These are phyloP conservation scores for Lobosporangium transversale DNA, from an alignment of 192 early-diverging fungal species.

Conservation along the genomic window DNA sequence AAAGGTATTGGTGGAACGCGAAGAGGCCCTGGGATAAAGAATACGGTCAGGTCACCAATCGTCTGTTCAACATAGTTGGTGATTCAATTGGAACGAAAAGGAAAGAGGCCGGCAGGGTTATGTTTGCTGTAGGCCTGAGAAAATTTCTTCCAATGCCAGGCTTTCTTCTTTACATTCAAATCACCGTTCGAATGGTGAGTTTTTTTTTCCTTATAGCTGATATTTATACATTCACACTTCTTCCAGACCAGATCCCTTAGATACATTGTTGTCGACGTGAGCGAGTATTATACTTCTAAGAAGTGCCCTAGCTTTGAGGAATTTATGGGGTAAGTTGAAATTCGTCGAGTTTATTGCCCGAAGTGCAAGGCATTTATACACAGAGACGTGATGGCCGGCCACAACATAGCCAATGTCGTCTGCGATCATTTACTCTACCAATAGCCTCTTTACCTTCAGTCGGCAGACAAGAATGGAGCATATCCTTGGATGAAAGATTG, in stretches of 20 bases:
- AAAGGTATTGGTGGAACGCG: slow-evolving; percentile 1
- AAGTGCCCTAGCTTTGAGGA: neutral
- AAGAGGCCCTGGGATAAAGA: too few relatives aligned
- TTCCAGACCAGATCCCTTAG: slow-evolving; percentile 7
- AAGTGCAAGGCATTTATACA: too few relatives aligned
- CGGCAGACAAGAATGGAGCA: too few relatives aligned
- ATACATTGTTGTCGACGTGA: slow-evolving; percentile 10
- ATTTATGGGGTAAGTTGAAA: slow-evolving; percentile 8
- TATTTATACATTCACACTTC: too few relatives aligned
- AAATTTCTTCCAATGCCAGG: neutral
- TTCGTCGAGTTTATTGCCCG: too few relatives aligned
- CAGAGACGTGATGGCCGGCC: too few relatives aligned
- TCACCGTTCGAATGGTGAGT: neutral
- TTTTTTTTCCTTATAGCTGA: too few relatives aligned
- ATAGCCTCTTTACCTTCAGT: neutral
- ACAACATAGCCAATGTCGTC: too few relatives aligned
- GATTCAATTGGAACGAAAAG: slow-evolving; percentile 2
- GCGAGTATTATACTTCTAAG: slow-evolving; percentile 9
- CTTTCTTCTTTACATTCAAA: neutral
- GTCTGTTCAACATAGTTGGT: slow-evolving; percentile 7
- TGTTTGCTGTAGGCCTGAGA: slow-evolving; percentile 19
- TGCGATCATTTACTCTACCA: neutral
- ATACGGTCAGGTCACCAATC: slow-evolving; percentile 6
- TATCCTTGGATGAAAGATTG: too few relatives aligned
- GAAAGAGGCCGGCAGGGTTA: slow-evolving; percentile 12